Conservation (phyloP, 257 asterid species). For the Solanum commersonii region DNA sequence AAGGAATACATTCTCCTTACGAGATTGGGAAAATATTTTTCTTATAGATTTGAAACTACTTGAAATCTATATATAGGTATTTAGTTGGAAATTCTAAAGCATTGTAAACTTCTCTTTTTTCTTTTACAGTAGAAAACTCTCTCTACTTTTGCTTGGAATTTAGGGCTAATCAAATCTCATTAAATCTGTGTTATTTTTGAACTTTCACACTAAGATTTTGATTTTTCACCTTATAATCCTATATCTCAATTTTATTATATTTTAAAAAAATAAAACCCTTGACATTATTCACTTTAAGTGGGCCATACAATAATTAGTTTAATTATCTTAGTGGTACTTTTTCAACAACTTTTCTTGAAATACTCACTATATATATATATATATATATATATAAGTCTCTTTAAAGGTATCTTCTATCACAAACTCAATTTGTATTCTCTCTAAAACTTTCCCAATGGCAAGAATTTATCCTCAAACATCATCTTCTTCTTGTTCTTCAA, state of each 20-base stretch:
- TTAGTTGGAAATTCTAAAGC: no score
- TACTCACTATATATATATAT: background rate
- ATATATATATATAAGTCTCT: background rate
- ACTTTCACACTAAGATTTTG: no score
- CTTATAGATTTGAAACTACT: no score
- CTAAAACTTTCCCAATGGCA: conserved; percentile 28
- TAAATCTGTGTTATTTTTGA: no score
- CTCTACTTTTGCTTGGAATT: background rate
- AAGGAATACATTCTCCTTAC: no score
- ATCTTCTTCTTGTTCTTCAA: background rate
- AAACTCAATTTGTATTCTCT: background rate
- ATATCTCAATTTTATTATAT: background rate
- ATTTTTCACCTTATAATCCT: no score
- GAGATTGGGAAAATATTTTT: no score
- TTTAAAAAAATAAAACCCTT: background rate
- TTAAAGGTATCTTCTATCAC: background rate
- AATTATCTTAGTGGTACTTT: background rate
- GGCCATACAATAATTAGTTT: background rate
- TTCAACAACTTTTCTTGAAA: background rate
- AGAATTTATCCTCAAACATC: conserved; percentile 41
- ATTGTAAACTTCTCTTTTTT: background rate
- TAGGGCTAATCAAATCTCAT: no score
- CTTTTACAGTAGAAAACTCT: no score
- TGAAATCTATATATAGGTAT: no score
- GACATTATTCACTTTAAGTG: background rate